A percentile compares a stretch with the other conserved stretches of the same genome.
Conservation (phyloP, 2,329 filamentous ascomycete species). For the Colletotrichum sp. region DNA sequence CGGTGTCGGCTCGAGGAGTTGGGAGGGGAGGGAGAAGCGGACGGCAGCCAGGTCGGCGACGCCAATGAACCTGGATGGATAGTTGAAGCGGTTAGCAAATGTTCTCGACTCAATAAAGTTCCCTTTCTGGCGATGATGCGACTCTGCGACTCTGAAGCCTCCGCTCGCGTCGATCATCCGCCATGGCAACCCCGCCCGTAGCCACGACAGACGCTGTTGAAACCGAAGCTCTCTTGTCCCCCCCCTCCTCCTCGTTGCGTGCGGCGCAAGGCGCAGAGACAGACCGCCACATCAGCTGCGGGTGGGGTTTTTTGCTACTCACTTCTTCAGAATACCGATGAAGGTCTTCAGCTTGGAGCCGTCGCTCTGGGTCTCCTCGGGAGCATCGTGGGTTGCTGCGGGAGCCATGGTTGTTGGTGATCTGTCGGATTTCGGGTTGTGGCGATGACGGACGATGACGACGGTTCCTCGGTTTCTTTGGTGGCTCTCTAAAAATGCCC, state of each 20-base stretch:
- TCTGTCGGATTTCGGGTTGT: neutral
- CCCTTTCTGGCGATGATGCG: neutral
- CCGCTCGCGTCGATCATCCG: neutral
- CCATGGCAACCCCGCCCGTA: neutral
- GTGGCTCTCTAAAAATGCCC: neutral
- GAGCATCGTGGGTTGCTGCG: conserved; percentile 36
- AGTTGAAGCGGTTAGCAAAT: conserved; percentile 3
- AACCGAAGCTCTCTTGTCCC: neutral
- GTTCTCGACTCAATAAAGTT: neutral
- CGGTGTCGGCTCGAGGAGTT: conserved; percentile 93
- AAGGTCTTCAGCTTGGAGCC: conserved; percentile 90
- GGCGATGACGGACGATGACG: conserved; percentile 6
- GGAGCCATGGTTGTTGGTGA: conserved; percentile 37
- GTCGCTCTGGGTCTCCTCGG: conserved; percentile 69
- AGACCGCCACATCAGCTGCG: neutral
- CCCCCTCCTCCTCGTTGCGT: neutral
- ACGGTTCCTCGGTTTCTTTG: neutral
- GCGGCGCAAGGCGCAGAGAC: neutral
- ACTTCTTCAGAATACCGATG: conserved; percentile 87
- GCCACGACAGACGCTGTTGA: neutral
- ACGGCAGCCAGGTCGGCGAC: conserved; percentile 95
- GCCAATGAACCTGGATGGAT: conserved; percentile 79
- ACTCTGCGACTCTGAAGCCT: neutral
- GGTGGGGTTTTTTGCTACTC: conserved; percentile 39
- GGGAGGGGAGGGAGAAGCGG: conserved; percentile 93